Evolutionary conservation across 2,329 filamentous ascomycete genomes (phyloP), one percentile per base, ranked within the genome.

Genomic region (Orbilia oligospora): DNA sequence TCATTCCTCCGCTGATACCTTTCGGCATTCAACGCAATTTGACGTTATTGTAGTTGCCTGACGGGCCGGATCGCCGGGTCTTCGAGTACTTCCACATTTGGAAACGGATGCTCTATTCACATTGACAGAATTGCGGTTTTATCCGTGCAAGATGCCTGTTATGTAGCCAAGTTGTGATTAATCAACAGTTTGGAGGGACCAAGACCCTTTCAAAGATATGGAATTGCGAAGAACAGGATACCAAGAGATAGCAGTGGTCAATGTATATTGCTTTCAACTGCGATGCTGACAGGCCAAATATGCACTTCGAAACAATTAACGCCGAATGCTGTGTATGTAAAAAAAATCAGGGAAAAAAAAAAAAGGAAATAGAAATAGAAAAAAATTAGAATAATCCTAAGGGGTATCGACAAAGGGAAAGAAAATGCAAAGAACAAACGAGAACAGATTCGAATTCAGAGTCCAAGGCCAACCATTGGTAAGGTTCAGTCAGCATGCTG

Each of bases 321-420:
- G 44, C 44, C 44, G 10, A 20, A 46, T 51, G 48, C 48, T 51
- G 48, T 10, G 22, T 22, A 51, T 46, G n/a, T n/a, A n/a, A n/a
- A n/a, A n/a, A n/a, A n/a, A n/a, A n/a, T n/a, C n/a, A n/a, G n/a
- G n/a, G n/a, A n/a, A n/a, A n/a, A n/a, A n/a, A n/a, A n/a, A n/a
- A 20, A 46, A 18, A 46, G 18, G 24, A 18, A 72, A 61, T 24
- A 61, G 38, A 38, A 58, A 58, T 2, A 4, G 33, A 55, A 55
- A 55, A 4, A 5, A 51, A 51, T 12, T 16, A 33, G 22, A 20
- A 58, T 9, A 69, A 64, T 36, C 18, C 49, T 67, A 67, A 33
- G 63, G 61, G 69, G 63, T 73, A 73, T 72, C 69, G 20, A 30
- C n/a, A 48, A 33, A 51, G n/a, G n/a, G n/a, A n/a, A n/a, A n/a